Evolutionary conservation across 129 eudicot genomes (phyloP).

Genomic region (Solidago caesia): DNA sequence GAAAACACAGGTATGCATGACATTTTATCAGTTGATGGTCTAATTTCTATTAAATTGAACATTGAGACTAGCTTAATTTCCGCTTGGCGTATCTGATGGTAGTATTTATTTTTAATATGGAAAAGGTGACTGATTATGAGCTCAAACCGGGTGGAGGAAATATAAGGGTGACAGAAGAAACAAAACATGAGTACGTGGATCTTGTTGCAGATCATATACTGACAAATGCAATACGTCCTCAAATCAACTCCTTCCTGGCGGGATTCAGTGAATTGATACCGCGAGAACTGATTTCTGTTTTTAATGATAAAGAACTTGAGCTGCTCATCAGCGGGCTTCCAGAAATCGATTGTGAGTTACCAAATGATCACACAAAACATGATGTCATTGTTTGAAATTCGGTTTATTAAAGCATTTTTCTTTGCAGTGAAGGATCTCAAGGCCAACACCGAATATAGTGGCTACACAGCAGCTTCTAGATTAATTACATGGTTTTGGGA

Average conservation of each 20-base stretch:
- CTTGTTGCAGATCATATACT: constrained; percentile 11
- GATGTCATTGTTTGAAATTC: not conserved
- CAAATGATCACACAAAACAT: not conserved
- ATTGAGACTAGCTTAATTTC: not conserved
- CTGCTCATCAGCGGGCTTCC: constrained; percentile 26
- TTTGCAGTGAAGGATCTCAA: constrained; percentile 67
- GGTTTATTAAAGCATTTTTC: constrained; percentile 3
- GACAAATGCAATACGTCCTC: constrained; percentile 17
- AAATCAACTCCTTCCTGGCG: constrained; percentile 9
- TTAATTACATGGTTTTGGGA: constrained; percentile 79
- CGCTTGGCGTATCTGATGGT: not conserved
- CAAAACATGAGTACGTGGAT: constrained; percentile 10
- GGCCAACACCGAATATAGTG: constrained; percentile 71
- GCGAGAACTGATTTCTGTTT: not conserved
- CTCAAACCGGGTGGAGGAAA: constrained; percentile 12
- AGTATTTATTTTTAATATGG: not conserved
- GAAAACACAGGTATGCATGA: constrained; percentile 4
- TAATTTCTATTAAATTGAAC: not conserved
- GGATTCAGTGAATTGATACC: constrained; percentile 13
- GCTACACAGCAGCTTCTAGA: constrained; percentile 49
- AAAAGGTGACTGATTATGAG: constrained; percentile 7
- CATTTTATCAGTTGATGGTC: not conserved
- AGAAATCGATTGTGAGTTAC: constrained; percentile 63
- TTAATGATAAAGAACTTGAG: constrained; percentile 15
- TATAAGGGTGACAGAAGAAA: constrained; percentile 11